Conservation (phyloP, 2,329 filamentous ascomycete species). For the Penicillium sp. region DNA sequence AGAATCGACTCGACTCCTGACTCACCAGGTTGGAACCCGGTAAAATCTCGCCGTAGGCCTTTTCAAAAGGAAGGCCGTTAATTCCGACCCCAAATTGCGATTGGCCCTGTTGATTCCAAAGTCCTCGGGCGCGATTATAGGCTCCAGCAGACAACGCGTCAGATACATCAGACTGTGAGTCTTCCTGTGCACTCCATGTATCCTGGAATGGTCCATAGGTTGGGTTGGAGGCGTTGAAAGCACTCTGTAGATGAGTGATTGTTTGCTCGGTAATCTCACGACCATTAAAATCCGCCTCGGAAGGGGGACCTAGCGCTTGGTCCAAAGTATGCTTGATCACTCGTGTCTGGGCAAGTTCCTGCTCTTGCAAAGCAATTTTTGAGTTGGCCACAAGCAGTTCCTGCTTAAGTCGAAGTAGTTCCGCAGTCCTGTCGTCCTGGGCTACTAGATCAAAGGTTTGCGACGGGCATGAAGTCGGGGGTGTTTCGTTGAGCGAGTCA, state of each 20-base stretch:
- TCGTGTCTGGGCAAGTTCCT: constrained; percentile 59
- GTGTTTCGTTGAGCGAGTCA: constrained; percentile 16
- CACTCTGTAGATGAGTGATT: constrained; percentile 50
- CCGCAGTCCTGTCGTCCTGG: constrained; percentile 40
- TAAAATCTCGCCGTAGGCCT: constrained; percentile 26
- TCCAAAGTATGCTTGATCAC: constrained; percentile 61
- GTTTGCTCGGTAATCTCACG: constrained; percentile 53
- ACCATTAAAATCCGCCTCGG: constrained; percentile 51
- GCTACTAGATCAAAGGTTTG: constrained; percentile 8
- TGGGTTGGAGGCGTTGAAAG: constrained; percentile 52
- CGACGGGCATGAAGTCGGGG: constrained; percentile 12
- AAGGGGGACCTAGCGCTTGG: constrained; percentile 55
- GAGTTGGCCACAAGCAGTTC: constrained; percentile 57
- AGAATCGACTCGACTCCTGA: constrained; percentile 33
- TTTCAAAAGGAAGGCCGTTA: constrained; percentile 27
- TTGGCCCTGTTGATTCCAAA: constrained; percentile 31
- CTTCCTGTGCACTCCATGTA: constrained; percentile 45
- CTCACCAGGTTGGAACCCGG: constrained; percentile 20
- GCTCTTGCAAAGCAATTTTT: constrained; percentile 59
- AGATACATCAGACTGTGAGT: constrained; percentile 46
- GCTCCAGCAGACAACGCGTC: constrained; percentile 42
- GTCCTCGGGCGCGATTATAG: constrained; percentile 41
- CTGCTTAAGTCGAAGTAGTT: constrained; percentile 55
- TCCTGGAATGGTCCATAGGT: constrained; percentile 43
- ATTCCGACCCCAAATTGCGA: constrained; percentile 28